phyloP scores from a whole-genome alignment of 179 eudicot species.

The Monotropa hypopitys region DNA sequence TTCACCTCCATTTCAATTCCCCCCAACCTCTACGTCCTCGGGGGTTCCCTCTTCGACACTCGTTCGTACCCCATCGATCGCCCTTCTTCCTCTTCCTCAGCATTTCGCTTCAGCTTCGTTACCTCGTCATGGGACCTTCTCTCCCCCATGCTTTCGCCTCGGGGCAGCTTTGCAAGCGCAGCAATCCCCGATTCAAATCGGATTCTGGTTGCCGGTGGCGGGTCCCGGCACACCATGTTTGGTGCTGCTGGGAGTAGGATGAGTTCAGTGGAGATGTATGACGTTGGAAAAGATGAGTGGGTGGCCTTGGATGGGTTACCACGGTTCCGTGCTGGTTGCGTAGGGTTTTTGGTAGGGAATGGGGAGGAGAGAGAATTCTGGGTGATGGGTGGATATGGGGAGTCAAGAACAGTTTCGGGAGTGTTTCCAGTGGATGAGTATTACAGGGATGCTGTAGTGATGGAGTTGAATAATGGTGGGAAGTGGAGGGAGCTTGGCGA shows the following conservation, averaged over 20 bases:
- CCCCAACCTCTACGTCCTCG: slow-evolving; percentile 43
- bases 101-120: slow-evolving; percentile 36
- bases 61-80: slow-evolving; percentile 69
- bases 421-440: slow-evolving; percentile 84
- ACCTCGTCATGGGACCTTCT: slow-evolving; percentile 30
- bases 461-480: slow-evolving; percentile 46
- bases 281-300: slow-evolving; percentile 64
- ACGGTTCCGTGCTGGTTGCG: slow-evolving; percentile 78
- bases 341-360: slow-evolving; percentile 45
- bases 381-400: slow-evolving; percentile 98
- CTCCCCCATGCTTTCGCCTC: slow-evolving; percentile 55
- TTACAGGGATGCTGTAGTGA: slow-evolving; percentile 65
- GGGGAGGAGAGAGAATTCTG: slow-evolving; percentile 53
- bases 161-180: slow-evolving; percentile 86
- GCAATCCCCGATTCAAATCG: slow-evolving; percentile 20
- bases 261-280: slow-evolving; percentile 67
- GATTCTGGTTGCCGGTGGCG: slow-evolving; percentile 85
- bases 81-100: slow-evolving; percentile 43
- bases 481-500: slow-evolving; percentile 80
- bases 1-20: slow-evolving; percentile 47
- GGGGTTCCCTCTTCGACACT: slow-evolving; percentile 78
- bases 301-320: slow-evolving; percentile 49
- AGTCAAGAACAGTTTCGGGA: slow-evolving; percentile 62
- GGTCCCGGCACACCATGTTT: slow-evolving; percentile 70
- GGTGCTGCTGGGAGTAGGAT: slow-evolving; percentile 83